Percentiles rank a stretch among this genome's conserved stretches.
Evolutionary conservation across 1,139 yeast species (phyloP).

Genomic region (Zygoascus meyerae): DNA sequence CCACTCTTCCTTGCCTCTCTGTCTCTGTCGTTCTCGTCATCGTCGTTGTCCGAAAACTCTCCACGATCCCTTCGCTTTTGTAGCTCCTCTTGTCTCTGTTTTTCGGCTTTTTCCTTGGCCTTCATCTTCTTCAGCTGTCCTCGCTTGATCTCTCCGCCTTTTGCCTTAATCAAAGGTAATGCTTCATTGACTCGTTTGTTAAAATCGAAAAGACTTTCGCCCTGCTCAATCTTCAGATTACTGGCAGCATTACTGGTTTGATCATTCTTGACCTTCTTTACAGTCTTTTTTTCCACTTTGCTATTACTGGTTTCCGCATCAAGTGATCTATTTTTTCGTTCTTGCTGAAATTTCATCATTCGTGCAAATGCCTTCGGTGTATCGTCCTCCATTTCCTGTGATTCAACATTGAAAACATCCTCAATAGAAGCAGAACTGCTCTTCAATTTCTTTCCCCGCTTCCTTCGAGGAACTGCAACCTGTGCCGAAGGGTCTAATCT

Average conservation of each 20-base stretch:
- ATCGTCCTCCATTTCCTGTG: conserved; percentile 21
- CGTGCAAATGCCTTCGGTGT: conserved; percentile 31
- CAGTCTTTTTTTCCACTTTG: conserved; percentile 6
- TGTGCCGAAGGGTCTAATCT: neutral
- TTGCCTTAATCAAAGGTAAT: conserved; percentile 34
- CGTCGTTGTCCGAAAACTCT: conserved; percentile 21
- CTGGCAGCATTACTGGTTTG: conserved; percentile 3
- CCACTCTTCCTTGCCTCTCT: conserved; percentile 18
- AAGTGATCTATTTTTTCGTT: conserved; percentile 16
- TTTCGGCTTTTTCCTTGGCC: conserved; percentile 24
- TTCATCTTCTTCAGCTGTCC: conserved; percentile 24
- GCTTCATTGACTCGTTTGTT: conserved; percentile 37
- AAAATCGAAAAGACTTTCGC: conserved; percentile 35
- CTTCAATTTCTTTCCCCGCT: conserved; percentile 2
- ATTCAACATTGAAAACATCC: conserved; percentile 1
- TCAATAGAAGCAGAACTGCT: conserved; percentile 3
- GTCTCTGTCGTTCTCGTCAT: conserved; percentile 25
- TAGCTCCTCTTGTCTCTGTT: conserved; percentile 19
- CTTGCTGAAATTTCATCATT: conserved; percentile 25
- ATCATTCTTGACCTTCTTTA: conserved; percentile 9
- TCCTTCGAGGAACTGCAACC: neutral
- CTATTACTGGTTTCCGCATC: conserved; percentile 6
- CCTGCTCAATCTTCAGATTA: conserved; percentile 27
- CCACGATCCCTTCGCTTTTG: conserved; percentile 16
- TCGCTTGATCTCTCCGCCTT: conserved; percentile 28